A percentile compares a stretch with the other conserved stretches of the same genome.
Conservation (phyloP, 164 flowering plant species). For the Liquidambar formosana region DNA sequence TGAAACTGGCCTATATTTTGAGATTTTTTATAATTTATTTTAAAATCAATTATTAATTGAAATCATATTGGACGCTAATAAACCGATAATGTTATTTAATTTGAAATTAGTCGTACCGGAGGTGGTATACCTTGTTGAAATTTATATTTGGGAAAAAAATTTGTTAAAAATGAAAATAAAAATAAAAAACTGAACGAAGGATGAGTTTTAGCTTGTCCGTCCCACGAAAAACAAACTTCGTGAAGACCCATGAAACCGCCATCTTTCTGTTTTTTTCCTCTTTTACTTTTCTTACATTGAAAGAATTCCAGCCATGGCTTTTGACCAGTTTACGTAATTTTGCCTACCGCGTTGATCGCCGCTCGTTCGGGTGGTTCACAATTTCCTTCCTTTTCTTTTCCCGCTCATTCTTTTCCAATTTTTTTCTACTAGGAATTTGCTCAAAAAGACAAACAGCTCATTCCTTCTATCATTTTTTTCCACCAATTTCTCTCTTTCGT, state of each 20-base stretch:
- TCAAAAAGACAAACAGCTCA: neutral
- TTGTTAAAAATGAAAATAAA: too few species aligned
- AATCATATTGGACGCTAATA: too few species aligned
- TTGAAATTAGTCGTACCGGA: too few species aligned
- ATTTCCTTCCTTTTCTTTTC: neutral
- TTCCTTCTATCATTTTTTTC: too few species aligned
- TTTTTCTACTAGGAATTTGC: neutral
- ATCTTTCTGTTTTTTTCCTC: neutral
- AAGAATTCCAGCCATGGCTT: constrained; percentile 18
- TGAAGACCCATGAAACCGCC: constrained; percentile 25
- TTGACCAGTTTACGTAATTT: constrained; percentile 24
- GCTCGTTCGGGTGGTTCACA: constrained; percentile 16
- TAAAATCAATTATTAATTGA: too few species aligned
- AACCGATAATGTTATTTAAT: too few species aligned
- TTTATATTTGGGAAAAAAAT: too few species aligned
- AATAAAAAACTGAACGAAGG: neutral
- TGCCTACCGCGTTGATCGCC: constrained; percentile 23
- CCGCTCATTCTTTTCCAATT: constrained; percentile 14
- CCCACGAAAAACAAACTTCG: constrained; percentile 8
- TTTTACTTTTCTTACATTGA: constrained; percentile 13
- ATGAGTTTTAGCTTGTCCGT: too few species aligned
- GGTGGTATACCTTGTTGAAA: too few species aligned
- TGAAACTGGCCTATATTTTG: too few species aligned
- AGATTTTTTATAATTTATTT: too few species aligned
- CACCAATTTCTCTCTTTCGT: too few species aligned